A percentile compares a stretch with the other conserved stretches of the same genome.
Evolutionary conservation across 768 basidiomycete genomes (phyloP).

Genomic region (Exidia glandulosa): DNA sequence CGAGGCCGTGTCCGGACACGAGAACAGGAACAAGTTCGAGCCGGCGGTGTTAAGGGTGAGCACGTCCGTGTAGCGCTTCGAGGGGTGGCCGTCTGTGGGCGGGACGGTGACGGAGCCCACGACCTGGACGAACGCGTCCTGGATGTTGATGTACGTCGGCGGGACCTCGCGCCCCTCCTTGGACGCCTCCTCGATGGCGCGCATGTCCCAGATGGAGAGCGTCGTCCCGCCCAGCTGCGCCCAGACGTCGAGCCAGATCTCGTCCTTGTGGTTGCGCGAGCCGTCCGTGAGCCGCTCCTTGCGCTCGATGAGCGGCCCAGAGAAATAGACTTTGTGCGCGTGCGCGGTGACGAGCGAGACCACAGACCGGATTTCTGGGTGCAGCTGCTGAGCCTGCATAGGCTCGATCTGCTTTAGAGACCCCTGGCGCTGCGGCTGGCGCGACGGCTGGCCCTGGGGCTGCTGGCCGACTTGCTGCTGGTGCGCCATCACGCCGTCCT

Average conservation of each 20-base stretch:
- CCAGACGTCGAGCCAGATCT: slow-evolving; percentile 79
- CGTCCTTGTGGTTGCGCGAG: slow-evolving; percentile 55
- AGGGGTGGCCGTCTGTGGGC: slow-evolving; percentile 34
- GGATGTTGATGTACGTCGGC: slow-evolving; percentile 77
- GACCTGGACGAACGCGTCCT: slow-evolving; percentile 77
- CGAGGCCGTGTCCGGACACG: slow-evolving; percentile 59
- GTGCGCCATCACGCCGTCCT: neutral
- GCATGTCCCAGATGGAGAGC: slow-evolving; percentile 87
- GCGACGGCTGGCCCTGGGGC: neutral
- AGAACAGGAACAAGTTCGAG: slow-evolving; percentile 79
- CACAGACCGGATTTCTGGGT: slow-evolving; percentile 75
- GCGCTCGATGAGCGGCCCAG: slow-evolving; percentile 66
- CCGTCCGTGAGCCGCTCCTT: slow-evolving; percentile 74
- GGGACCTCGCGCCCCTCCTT: slow-evolving; percentile 73
- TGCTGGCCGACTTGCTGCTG: neutral
- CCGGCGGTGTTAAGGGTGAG: slow-evolving; percentile 92
- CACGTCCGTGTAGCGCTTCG: slow-evolving; percentile 60
- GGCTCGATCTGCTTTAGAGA: neutral
- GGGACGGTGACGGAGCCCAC: slow-evolving; percentile 64
- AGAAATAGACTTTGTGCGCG: slow-evolving; percentile 79
- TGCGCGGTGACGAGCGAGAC: slow-evolving; percentile 66
- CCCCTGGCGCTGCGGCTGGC: neutral
- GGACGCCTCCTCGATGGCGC: slow-evolving; percentile 73
- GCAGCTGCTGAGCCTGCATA: slow-evolving; percentile 22
- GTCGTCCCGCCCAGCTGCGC: slow-evolving; percentile 84